These are phyloP conservation scores for Helotiales sp. DNA, from an alignment of 2,329 filamentous ascomycete species.

Conservation along the genomic window DNA sequence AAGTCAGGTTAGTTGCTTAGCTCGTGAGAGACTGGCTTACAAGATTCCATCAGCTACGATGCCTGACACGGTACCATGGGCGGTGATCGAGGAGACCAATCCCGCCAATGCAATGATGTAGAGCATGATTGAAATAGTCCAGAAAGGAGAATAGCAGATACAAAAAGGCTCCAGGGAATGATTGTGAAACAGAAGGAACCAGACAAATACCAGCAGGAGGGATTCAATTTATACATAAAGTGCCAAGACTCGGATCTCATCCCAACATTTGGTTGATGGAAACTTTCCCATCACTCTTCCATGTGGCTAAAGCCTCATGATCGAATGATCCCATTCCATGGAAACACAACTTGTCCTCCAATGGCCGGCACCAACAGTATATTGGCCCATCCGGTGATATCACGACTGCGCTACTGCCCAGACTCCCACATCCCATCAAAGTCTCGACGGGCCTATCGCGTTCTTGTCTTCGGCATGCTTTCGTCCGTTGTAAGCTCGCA, in stretches of 20 bases:
- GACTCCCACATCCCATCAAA: not conserved
- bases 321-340: not conserved
- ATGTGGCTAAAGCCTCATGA: not conserved
- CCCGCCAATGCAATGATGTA: conserved; percentile 18
- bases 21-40: conserved; percentile 16
- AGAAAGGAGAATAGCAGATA: conserved; percentile 26
- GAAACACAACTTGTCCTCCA: not conserved
- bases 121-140: not conserved
- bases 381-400: not conserved
- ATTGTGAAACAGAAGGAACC: not conserved
- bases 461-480: not conserved
- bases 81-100: conserved; percentile 23
- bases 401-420: not conserved
- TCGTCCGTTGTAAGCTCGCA: not conserved
- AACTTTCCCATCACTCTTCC: not conserved
- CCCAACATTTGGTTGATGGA: conserved; percentile 3
- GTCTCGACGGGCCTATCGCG: not conserved
- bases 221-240: conserved; percentile 10
- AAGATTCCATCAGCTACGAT: conserved; percentile 33
- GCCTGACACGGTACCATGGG: conserved; percentile 30
- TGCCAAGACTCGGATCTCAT: conserved; percentile 8
- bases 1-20: not conserved
- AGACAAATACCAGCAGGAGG: not conserved
- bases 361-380: not conserved
- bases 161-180: not conserved